These are phyloP conservation scores for Solanum hybrid DNA, from an alignment of 305 asterid species.

Conservation along the genomic window DNA sequence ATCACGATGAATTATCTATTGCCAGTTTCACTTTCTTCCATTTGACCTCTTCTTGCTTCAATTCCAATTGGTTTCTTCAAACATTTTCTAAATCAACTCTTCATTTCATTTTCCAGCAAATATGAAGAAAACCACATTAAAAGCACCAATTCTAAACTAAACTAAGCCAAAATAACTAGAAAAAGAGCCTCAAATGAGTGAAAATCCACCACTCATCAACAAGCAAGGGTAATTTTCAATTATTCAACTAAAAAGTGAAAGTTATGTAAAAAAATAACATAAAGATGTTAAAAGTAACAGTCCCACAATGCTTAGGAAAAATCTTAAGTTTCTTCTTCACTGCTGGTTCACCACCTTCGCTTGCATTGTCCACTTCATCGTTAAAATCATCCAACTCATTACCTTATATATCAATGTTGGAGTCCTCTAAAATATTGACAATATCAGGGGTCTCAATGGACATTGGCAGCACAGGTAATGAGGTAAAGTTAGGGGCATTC, in stretches of 20 bases:
- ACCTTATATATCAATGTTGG: background rate
- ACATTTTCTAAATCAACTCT: too few species aligned
- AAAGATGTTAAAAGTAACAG: background rate
- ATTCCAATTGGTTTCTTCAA: too few species aligned
- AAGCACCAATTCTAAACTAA: too few species aligned
- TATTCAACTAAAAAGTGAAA: background rate
- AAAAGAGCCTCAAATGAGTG: too few species aligned
- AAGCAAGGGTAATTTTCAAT: background rate
- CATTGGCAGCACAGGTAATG: background rate
- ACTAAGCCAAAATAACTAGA: too few species aligned
- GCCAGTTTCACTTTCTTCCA: too few species aligned
- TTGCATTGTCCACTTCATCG: background rate
- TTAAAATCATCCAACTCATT: background rate
- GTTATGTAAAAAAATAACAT: too few species aligned
- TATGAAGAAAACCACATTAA: too few species aligned
- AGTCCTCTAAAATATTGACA: background rate
- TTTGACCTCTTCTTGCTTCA: too few species aligned
- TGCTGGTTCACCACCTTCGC: background rate
- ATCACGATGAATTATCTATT: too few species aligned
- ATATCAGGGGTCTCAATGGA: background rate
- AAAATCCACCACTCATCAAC: background rate
- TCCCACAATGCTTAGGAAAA: background rate
- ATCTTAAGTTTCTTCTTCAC: background rate
- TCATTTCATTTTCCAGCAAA: too few species aligned
- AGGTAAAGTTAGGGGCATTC: background rate